Base-by-base conservation (phyloP, 768 basidiomycete genomes). In the Melanogaster broomeanus region DNA sequence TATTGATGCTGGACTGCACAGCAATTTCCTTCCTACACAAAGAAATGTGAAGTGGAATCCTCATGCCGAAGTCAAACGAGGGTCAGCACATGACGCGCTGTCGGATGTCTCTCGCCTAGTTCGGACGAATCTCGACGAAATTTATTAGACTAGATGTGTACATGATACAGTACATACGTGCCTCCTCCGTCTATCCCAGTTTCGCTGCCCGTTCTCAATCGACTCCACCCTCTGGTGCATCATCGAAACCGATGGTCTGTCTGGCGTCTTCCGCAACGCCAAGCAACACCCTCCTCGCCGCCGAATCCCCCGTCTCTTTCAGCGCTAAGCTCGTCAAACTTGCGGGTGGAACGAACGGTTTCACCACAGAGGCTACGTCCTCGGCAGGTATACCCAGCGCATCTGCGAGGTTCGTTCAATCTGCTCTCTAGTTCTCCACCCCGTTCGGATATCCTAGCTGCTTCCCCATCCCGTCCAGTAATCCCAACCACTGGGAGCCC, bases 311-410 rank as follows among this genome's bases (percentile, higher is more conserved):
- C 0, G 79, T 80, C 61, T 79, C 77, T 15, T 49, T 53, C 5
- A 33, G 53, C 2, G 77, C 76, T 5, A 85, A 67, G 1, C 80
- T 83, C 9, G 81, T 78, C 45, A 87, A 63, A 33, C 79, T 83
- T 7, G 81, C 83, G 10, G 80, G 78, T 1, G 86, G 83, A 10
- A 87, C 78, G 53, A 83, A 66, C 27, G 82, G 73, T 55, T 76
- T 74, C 42, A 89, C 82, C 1, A 85, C 88, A 16, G 72, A 74
- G 3, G 87, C 85, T 1, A 90, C 70, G 33, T 85, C 81, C 35
- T 72, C 68, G 15, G 83, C 73, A 0, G 81, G 77, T 60, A 89
- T 77, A 1, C 85, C 88, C 27, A 90, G 71, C 28, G 78, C 81
- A 7, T 71, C 68, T 11, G 87, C 88, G 11, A 90, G 73, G 13